Conservation (phyloP, 176 grass and related monocot genomes). For the Musa acuminata region DNA sequence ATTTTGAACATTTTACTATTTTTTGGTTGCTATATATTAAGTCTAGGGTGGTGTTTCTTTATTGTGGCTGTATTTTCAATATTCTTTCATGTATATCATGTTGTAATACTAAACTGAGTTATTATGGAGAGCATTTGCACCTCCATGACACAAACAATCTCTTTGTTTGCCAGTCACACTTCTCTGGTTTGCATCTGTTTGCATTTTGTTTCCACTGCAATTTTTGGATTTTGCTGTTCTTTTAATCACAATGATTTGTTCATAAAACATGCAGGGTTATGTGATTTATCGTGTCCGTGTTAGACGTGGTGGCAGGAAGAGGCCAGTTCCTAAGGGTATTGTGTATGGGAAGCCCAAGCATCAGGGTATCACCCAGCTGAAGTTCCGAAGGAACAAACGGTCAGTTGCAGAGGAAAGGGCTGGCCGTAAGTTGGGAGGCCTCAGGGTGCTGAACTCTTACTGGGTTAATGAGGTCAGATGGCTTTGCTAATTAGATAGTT, state of each 20-base stretch:
- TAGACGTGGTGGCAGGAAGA: slow-evolving; percentile 16
- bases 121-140: too few species aligned
- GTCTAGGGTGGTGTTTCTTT: too few species aligned
- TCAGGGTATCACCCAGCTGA: slow-evolving; percentile 17
- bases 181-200: neutral
- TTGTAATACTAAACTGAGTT: too few species aligned
- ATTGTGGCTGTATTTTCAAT: too few species aligned
- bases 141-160: too few species aligned
- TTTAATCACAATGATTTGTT: neutral
- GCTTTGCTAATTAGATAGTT: neutral
- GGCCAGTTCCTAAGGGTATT: slow-evolving; percentile 14
- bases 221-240: neutral
- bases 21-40: too few species aligned
- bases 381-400: slow-evolving; percentile 1
- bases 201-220: neutral
- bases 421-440: slow-evolving; percentile 3
- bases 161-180: too few species aligned
- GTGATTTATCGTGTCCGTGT: slow-evolving; percentile 12
- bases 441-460: slow-evolving; percentile 1
- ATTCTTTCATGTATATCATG: too few species aligned
- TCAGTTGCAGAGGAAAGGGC: slow-evolving; percentile 10
- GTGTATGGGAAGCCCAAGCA: slow-evolving; percentile 11
- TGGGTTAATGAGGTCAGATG: slow-evolving; percentile 2
- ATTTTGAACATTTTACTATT: too few species aligned
- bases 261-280: slow-evolving; percentile 1